Evolutionary conservation across 2,329 filamentous ascomycete genomes (phyloP).

Genomic region (Penicillium frequentans): DNA sequence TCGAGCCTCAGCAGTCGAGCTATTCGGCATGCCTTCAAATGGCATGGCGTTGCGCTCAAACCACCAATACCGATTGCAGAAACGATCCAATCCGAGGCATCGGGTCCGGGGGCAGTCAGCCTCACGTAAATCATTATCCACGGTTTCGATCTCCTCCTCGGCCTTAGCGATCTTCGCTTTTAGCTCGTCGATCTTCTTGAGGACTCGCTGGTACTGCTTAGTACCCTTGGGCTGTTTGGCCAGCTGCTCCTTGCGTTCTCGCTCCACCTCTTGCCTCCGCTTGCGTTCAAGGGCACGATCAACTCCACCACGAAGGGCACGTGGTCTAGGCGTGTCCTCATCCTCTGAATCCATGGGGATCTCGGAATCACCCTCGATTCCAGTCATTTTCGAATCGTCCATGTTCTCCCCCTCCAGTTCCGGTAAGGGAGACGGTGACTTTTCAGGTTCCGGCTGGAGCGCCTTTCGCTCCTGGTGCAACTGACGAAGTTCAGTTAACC

Average conservation of each 20-base stretch:
- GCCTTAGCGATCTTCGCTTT: slow-evolving; percentile 76
- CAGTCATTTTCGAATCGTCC: slow-evolving; percentile 41
- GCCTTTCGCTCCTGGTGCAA: slow-evolving; percentile 49
- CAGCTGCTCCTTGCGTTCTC: slow-evolving; percentile 67
- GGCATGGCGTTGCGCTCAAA: slow-evolving; percentile 99
- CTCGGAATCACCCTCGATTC: slow-evolving; percentile 61
- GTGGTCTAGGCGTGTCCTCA: slow-evolving; percentile 59
- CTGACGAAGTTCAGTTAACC: slow-evolving; percentile 46
- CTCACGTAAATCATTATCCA: slow-evolving; percentile 91
- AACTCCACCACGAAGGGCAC: slow-evolving; percentile 61
- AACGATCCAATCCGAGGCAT: slow-evolving; percentile 88
- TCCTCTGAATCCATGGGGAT: slow-evolving; percentile 70
- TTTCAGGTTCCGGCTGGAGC: slow-evolving; percentile 48
- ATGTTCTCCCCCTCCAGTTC: slow-evolving; percentile 38
- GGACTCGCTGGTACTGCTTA: slow-evolving; percentile 82
- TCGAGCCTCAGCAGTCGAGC: slow-evolving; percentile 80
- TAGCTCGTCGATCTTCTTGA: slow-evolving; percentile 87
- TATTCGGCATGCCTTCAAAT: slow-evolving; percentile 80
- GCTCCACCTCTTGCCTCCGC: slow-evolving; percentile 70
- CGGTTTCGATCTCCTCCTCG: slow-evolving; percentile 78
- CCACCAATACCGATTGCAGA: slow-evolving; percentile 99
- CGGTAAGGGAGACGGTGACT: slow-evolving; percentile 44
- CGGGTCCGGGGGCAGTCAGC: slow-evolving; percentile 89
- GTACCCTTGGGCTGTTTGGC: slow-evolving; percentile 73
- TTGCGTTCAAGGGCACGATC: slow-evolving; percentile 74